These are phyloP conservation scores for Arthrobotrys musiformis DNA, from an alignment of 2,329 filamentous ascomycete species.

Conservation along the genomic window DNA sequence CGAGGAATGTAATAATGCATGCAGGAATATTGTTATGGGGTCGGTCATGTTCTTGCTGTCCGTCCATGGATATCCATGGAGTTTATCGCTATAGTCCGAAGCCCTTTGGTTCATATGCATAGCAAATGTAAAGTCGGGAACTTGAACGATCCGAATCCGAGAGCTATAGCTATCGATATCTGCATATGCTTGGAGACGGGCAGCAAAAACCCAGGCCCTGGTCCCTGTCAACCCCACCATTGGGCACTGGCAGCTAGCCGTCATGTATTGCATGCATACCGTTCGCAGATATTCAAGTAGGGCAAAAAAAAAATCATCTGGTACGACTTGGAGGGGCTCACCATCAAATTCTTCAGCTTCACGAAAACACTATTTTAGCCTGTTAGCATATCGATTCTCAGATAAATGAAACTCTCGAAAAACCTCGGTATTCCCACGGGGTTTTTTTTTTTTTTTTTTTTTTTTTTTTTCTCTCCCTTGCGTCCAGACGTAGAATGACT, in stretches of 20 bases:
- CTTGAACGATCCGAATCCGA: conserved; percentile 47
- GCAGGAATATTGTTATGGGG: conserved; percentile 34
- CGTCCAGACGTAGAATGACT: background rate
- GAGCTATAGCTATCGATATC: conserved; percentile 17
- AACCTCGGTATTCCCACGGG: conserved; percentile 11
- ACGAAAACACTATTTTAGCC: conserved; percentile 73
- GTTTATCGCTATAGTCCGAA: background rate
- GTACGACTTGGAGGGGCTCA: conserved; percentile 60
- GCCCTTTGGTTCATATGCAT: background rate
- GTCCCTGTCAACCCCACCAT: conserved; percentile 29
- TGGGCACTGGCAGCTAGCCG: conserved; percentile 30
- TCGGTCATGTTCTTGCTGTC: background rate
- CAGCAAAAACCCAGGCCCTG: background rate
- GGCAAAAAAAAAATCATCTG: background rate
- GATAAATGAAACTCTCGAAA: background rate
- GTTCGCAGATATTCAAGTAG: conserved; percentile 3
- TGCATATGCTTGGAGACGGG: background rate
- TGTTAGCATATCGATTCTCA: background rate
- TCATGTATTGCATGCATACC: conserved; percentile 20
- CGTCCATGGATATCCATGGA: background rate
- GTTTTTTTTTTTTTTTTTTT: too few species aligned
- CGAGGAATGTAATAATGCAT: background rate
- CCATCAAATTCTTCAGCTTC: conserved; percentile 76
- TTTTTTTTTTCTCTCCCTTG: too few species aligned
- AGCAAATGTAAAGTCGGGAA: conserved; percentile 32